Conservation (phyloP, 306 rosid species). For the Lotus japonicus region DNA sequence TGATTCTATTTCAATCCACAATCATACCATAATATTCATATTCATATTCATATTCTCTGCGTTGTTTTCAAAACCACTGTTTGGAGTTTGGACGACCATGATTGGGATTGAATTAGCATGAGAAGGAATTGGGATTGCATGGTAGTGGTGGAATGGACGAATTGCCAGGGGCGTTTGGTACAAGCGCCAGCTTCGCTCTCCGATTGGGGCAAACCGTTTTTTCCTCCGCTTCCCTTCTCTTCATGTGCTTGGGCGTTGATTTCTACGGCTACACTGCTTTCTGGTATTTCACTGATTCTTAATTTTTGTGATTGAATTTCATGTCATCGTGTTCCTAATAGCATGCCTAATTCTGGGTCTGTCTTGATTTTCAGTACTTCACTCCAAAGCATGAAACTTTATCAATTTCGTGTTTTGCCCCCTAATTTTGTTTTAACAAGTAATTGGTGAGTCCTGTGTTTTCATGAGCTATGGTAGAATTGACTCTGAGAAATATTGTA, state of each 20-base stretch:
- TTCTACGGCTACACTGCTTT: slow-evolving; percentile 81
- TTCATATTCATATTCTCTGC: too few species aligned
- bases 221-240: slow-evolving; percentile 81
- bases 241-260: slow-evolving; percentile 70
- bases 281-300: slow-evolving; percentile 61
- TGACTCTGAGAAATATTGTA: not conserved
- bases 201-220: slow-evolving; percentile 83
- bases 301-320: not conserved
- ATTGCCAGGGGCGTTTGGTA: slow-evolving; percentile 87
- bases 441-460: not conserved
- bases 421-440: not conserved
- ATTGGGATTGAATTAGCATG: slow-evolving; percentile 24
- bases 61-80: too few species aligned
- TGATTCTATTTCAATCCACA: too few species aligned
- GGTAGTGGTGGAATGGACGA: slow-evolving; percentile 52
- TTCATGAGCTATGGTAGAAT: not conserved
- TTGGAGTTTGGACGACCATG: too few species aligned
- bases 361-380: not conserved
- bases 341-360: not conserved
- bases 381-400: not conserved
- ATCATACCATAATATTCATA: too few species aligned
- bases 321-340: not conserved
- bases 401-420: not conserved
- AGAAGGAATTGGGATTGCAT: not conserved
- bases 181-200: slow-evolving; percentile 90